A percentile compares a stretch with the other conserved stretches of the same genome.
Evolutionary conservation across 2,329 filamentous ascomycete species (phyloP).

Genomic region (Teratosphaeria nubilosa): DNA sequence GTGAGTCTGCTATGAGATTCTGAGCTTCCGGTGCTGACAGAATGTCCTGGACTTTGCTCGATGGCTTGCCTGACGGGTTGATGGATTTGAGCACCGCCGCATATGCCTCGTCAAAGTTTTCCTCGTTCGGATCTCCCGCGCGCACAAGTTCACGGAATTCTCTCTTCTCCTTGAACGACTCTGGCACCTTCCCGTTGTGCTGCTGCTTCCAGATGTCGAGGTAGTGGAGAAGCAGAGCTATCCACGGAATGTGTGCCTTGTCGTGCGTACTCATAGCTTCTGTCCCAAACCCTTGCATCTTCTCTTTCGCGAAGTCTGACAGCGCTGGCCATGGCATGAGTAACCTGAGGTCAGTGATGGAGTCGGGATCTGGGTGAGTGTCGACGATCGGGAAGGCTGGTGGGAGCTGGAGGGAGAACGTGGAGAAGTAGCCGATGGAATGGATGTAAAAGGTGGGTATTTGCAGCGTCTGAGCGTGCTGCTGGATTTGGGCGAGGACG

Average conservation of each 20-base stretch:
- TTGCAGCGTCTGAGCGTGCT: slow-evolving; percentile 44
- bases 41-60: slow-evolving; percentile 62
- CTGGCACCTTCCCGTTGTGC: slow-evolving; percentile 59
- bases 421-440: slow-evolving; percentile 85
- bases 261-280: slow-evolving; percentile 64
- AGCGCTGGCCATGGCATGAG: slow-evolving; percentile 81
- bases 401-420: slow-evolving; percentile 70
- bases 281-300: slow-evolving; percentile 53
- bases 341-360: slow-evolving; percentile 75
- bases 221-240: slow-evolving; percentile 72
- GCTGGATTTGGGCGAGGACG: slow-evolving; percentile 41
- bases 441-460: slow-evolving; percentile 75
- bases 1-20: slow-evolving; percentile 36
- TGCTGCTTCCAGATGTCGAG: slow-evolving; percentile 67
- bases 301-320: slow-evolving; percentile 51
- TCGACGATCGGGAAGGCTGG: slow-evolving; percentile 86
- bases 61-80: slow-evolving; percentile 51
- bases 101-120: slow-evolving; percentile 92
- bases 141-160: slow-evolving; percentile 66
- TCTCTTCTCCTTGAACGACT: slow-evolving; percentile 73
- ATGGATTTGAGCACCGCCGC: slow-evolving; percentile 83
- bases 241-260: slow-evolving; percentile 84
- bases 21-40: slow-evolving; percentile 59
- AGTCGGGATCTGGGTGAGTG: slow-evolving; percentile 82
- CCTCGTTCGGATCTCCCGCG: slow-evolving; percentile 66